Conservation (phyloP, 192 early-diverging fungal species). For the Podila epicladia region DNA sequence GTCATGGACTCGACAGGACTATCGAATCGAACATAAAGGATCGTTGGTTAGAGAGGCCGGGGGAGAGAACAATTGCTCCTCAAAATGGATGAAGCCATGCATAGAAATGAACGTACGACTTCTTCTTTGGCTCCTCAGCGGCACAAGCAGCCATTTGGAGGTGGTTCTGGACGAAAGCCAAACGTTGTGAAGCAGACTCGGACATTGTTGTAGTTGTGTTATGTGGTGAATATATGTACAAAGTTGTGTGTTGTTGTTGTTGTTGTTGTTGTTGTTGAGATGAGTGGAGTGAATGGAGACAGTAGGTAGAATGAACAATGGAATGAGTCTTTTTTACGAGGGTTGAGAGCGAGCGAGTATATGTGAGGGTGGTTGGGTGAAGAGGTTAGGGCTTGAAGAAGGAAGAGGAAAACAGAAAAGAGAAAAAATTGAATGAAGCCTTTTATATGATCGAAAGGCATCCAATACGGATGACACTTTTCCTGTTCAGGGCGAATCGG, state of each 20-base stretch:
- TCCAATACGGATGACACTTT: no score
- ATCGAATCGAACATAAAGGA: background rate
- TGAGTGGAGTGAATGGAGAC: background rate
- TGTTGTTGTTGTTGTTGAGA: background rate
- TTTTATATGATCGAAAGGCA: conserved; percentile 3
- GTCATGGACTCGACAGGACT: conserved; percentile 60
- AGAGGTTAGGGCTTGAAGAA: conserved; percentile 3
- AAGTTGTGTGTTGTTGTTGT: background rate
- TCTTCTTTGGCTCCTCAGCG: conserved; percentile 34
- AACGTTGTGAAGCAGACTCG: conserved; percentile 41
- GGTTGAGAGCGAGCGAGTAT: no score
- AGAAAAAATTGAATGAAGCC: conserved; percentile 6
- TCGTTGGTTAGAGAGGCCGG: background rate
- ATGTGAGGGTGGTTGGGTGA: no score
- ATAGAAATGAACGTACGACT: conserved; percentile 33
- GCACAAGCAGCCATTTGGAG: conserved; percentile 42
- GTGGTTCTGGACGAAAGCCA: conserved; percentile 44
- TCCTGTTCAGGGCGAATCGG: conserved; percentile 1
- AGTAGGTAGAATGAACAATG: background rate
- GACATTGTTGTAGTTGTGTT: conserved; percentile 18
- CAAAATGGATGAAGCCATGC: background rate
- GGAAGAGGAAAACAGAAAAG: conserved; percentile 5
- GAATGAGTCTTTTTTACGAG: background rate
- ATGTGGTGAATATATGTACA: no score
- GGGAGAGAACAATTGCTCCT: background rate